A percentile compares a stretch with the other conserved stretches of the same genome.
Evolutionary conservation across 257 asterid genomes (phyloP).

Genomic region (Echites panduratus): DNA sequence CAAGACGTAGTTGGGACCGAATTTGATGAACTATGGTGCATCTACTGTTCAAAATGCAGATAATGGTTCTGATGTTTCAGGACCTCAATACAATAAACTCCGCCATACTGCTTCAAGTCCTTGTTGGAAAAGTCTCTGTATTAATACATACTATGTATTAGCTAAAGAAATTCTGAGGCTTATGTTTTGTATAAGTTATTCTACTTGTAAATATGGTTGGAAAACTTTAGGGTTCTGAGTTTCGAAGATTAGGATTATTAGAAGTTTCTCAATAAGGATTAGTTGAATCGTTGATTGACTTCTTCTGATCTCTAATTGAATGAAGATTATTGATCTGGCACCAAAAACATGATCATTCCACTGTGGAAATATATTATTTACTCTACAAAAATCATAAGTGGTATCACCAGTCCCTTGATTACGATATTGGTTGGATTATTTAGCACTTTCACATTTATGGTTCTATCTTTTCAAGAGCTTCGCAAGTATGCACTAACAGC

Average conservation of each 20-base stretch:
- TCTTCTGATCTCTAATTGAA: background rate
- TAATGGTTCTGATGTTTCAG: background rate
- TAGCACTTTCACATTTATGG: background rate
- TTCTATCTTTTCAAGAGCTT: background rate
- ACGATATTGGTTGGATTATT: background rate
- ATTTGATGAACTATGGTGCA: background rate
- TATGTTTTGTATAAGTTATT: background rate
- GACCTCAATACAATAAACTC: background rate
- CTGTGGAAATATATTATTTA: background rate
- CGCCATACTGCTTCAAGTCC: background rate
- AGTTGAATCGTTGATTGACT: background rate
- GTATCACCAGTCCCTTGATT: background rate
- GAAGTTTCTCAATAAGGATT: background rate
- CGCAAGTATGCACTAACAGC: background rate
- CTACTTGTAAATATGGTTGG: background rate
- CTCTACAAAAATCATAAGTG: background rate
- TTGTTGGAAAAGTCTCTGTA: background rate
- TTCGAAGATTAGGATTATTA: background rate
- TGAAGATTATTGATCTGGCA: background rate
- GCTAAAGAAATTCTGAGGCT: no score
- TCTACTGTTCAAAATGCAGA: background rate
- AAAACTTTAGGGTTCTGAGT: background rate
- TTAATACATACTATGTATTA: background rate
- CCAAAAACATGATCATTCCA: background rate
- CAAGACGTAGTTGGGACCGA: background rate